Evolutionary conservation across 805 yeast genomes (phyloP), one percentile per base, ranked within the genome.

Genomic region (Ogataea paraovalis): DNA sequence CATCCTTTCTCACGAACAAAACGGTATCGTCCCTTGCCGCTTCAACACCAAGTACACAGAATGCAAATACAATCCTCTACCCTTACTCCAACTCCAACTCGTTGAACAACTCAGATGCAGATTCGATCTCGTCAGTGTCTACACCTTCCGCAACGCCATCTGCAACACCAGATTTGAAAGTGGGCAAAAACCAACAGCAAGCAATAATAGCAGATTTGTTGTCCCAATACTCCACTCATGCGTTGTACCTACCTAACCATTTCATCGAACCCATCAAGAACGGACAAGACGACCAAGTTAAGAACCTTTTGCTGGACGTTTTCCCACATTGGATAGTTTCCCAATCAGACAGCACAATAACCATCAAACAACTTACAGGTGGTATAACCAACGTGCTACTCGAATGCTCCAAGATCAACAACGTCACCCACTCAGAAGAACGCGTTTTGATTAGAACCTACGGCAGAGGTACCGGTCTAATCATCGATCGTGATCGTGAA

Each of bases 401-500:
- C 30, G 68, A 74, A 23, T 77, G 83, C 55, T 64, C 65, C 9
- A 71, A 49, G 44, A 34, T 27, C 16, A 52, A 52, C 43, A 33
- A 32, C 23, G n/a, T 25, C 13, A 32, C 47, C 14, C 46, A 51
- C n/a, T 28, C 42, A 8, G 39, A 47, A 19, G 75, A 73, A 46
- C 66, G 64, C 5, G 80, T 77, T 0, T 71, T 85, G 16, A 81
- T 85, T 46, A 70, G 94, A 49, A 82, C 86, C 0, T 85, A 86
- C 55, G 94, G 94, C 8, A 75, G 78, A 47, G 90, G 90, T 12
- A 85, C 94, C 1, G 76, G 74, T 46, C 67, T 81, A 33, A 84
- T 85, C 43, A 85, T 85, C 30, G 90, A 86, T 63, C 70, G 94
- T 52, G 82, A 82, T 54, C 69, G 90, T 33, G 94, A 85, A 60